Evolutionary conservation across 2,329 filamentous ascomycete genomes (phyloP), one percentile per base, ranked within the genome.

Genomic region (Colletotrichum limetticola): DNA sequence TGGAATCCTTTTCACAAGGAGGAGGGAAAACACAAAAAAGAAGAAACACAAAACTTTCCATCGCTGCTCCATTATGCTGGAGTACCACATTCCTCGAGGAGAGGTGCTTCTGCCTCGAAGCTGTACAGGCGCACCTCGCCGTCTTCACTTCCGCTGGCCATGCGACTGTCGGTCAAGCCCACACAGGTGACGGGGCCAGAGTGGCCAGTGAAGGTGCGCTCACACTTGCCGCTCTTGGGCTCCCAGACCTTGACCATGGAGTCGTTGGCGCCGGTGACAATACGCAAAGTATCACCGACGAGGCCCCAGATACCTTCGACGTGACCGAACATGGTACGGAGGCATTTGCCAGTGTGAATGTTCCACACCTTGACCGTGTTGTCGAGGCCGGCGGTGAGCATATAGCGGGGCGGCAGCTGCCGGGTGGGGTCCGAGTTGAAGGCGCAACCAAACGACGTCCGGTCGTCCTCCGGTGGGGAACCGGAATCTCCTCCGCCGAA

Each of bases 291-390:
- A 82, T 98, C 96, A 3, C 94, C 96, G 0, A 94, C 94, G 3
- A 99, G 87, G 6, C 94, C 93, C 97, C 97, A 99, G 24, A 99
- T 93, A 37, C 97, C 97, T 82, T 99, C 97, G 26, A 99, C 90
- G 79, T 99, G 97, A 0, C 97, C 97, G 80, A 98, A 99, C 86
- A 98, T 97, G 37, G 95, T 97, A 74, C 95, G 93, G 42, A 98
- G 88, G 78, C 94, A 98, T 75, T 91, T 91, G 49, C 94, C 95
- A 0, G 93, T 93, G 5, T 89, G 90, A 1, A 95, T 94, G 80
- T 98, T 95, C 96, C 97, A 99, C 24, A 75, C 65, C 66, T 75
- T 75, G 75, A 98, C 94, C 0, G 95, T 98, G 70, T 92, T 93
- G 82, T 99, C 97, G 22, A 99, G 89, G 0, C 95, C 95, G 63